Conservation (phyloP, 2,329 filamentous ascomycete species). For the Gaeumannomyces sp. region DNA sequence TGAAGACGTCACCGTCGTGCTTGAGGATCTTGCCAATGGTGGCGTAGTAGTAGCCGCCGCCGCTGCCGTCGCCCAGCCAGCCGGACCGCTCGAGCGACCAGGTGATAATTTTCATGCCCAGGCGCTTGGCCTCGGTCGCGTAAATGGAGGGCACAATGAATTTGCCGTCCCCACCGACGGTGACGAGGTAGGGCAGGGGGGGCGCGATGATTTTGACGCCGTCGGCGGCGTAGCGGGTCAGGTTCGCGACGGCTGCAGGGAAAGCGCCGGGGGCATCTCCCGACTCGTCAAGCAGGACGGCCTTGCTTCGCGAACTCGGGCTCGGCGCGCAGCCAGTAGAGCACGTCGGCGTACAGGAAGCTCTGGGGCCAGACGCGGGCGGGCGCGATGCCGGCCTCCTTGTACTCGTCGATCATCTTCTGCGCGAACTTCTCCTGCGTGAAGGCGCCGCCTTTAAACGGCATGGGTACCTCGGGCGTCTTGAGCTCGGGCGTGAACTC, state of each 20-base stretch:
- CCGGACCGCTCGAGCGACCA: slow-evolving; percentile 65
- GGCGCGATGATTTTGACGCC: slow-evolving; percentile 60
- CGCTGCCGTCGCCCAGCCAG: slow-evolving; percentile 44
- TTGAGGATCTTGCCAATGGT: slow-evolving; percentile 47
- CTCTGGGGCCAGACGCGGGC: slow-evolving; percentile 56
- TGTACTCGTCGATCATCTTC: slow-evolving; percentile 58
- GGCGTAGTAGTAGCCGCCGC: slow-evolving; percentile 49
- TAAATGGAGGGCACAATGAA: slow-evolving; percentile 57
- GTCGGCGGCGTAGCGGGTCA: slow-evolving; percentile 47
- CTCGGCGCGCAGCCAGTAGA: slow-evolving; percentile 60
- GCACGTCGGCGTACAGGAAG: slow-evolving; percentile 57
- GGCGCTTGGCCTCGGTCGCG: slow-evolving; percentile 51
- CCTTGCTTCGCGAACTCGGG: slow-evolving; percentile 55
- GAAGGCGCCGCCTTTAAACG: slow-evolving; percentile 52
- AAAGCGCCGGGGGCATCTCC: slow-evolving; percentile 48
- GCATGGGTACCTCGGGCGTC: slow-evolving; percentile 56
- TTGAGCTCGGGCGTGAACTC: slow-evolving; percentile 15
- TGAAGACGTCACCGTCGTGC: slow-evolving; percentile 61
- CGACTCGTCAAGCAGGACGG: slow-evolving; percentile 58
- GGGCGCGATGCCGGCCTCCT: slow-evolving; percentile 43
- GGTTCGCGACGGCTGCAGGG: slow-evolving; percentile 46
- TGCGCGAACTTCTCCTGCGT: slow-evolving; percentile 60
- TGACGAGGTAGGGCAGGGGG: slow-evolving; percentile 55
- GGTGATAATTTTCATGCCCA: slow-evolving; percentile 58
- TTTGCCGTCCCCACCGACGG: slow-evolving; percentile 32